phyloP scores from a whole-genome alignment of 2,329 filamentous ascomycete genomes.

The Chaetomium strumarium region DNA sequence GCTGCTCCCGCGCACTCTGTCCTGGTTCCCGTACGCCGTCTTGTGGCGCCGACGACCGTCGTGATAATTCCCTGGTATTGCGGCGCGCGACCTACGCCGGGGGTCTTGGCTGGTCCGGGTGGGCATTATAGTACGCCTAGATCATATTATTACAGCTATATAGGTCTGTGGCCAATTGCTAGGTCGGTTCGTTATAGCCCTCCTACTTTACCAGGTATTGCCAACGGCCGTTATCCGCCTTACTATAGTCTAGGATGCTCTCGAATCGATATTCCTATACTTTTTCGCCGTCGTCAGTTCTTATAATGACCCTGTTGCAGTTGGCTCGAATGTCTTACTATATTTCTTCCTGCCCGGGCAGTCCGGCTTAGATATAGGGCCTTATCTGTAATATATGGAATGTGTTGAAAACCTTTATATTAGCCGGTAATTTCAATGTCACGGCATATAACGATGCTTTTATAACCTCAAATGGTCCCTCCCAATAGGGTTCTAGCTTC shows the following conservation, averaged over 20 bases:
- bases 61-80: too few species aligned
- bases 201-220: background rate
- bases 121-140: background rate
- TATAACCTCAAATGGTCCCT: background rate
- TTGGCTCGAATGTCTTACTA: background rate
- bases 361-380: background rate
- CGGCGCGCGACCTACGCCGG: background rate
- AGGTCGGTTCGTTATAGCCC: background rate
- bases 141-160: background rate
- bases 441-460: background rate
- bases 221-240: background rate
- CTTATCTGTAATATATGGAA: background rate
- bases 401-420: slow-evolving; percentile 3
- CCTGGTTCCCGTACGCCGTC: too few species aligned
- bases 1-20: too few species aligned
- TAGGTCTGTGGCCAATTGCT: background rate
- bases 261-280: background rate
- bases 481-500: background rate
- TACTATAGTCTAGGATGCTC: background rate
- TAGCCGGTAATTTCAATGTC: background rate
- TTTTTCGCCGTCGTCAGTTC: background rate
- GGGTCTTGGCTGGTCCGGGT: background rate
- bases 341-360: background rate
- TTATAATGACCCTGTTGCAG: background rate
- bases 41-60: too few species aligned